Conservation (phyloP, 495 filamentous ascomycete species). For the Umbilicaria muhlenbergii region DNA sequence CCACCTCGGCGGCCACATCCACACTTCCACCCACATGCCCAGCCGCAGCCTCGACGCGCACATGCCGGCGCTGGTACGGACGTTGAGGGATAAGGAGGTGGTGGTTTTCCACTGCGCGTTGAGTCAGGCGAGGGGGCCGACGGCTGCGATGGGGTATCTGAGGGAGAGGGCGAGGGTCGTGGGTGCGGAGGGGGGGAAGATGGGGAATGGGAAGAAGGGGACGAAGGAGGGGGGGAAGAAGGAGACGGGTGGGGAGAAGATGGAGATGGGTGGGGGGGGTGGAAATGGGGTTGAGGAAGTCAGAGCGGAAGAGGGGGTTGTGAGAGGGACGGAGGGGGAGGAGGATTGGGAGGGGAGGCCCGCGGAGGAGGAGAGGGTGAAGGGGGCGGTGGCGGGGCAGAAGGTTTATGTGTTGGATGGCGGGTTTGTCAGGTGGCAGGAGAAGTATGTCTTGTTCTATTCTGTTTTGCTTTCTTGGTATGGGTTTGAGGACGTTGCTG, state of each 20-base stretch:
- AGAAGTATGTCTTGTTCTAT: slow-evolving; percentile 37
- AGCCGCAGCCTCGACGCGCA: slow-evolving; percentile 53
- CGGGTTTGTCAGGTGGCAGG: slow-evolving; percentile 88
- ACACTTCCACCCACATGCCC: slow-evolving; percentile 55
- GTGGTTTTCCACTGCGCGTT: slow-evolving; percentile 96
- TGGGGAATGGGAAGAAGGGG: slow-evolving; percentile 1
- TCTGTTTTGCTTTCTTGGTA: background rate
- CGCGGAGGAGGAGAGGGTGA: slow-evolving; percentile 11
- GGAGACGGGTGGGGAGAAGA: slow-evolving; percentile 1
- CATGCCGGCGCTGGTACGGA: slow-evolving; percentile 68
- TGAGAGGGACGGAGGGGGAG: slow-evolving; percentile 1
- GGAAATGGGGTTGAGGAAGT: slow-evolving; percentile 10
- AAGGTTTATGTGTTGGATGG: slow-evolving; percentile 69
- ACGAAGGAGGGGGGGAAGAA: slow-evolving; percentile 6
- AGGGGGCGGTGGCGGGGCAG: slow-evolving; percentile 31
- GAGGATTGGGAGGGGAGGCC: background rate
- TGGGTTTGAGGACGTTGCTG: background rate
- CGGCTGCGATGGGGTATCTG: slow-evolving; percentile 53
- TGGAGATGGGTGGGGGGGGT: slow-evolving; percentile 6
- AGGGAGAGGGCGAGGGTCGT: slow-evolving; percentile 36
- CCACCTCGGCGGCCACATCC: slow-evolving; percentile 86
- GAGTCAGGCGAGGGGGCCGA: slow-evolving; percentile 71
- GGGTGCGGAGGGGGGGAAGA: background rate
- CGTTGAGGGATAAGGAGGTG: slow-evolving; percentile 57
- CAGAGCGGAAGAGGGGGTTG: slow-evolving; percentile 11